These are phyloP conservation scores for Globisporangium sylvaticum DNA, from an alignment of 352 stramenopile genomes.

Conservation along the genomic window DNA sequence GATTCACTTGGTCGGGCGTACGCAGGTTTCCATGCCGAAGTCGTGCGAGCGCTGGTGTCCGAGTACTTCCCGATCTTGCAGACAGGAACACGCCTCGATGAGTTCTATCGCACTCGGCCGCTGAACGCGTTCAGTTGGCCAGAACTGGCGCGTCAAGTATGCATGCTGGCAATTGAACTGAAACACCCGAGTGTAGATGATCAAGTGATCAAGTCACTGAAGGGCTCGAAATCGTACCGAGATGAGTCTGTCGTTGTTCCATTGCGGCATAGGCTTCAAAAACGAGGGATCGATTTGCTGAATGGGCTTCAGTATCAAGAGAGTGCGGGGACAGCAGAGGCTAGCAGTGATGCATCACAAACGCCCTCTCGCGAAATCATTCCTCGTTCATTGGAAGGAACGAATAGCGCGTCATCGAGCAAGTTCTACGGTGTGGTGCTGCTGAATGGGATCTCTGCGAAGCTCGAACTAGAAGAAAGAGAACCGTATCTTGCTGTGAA, in stretches of 20 bases:
- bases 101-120: constrained; percentile 68
- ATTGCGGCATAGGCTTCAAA: constrained; percentile 37
- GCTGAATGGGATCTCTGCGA: constrained; percentile 29
- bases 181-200: constrained; percentile 68
- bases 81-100: constrained; percentile 61
- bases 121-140: constrained; percentile 79
- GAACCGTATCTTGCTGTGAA: constrained; percentile 45
- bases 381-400: constrained; percentile 16
- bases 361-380: constrained; percentile 3
- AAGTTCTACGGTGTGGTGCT: constrained; percentile 56
- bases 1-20: constrained; percentile 40
- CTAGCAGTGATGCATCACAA: not conserved
- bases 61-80: constrained; percentile 74
- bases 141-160: constrained; percentile 75
- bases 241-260: constrained; percentile 60
- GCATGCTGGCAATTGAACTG: constrained; percentile 65
- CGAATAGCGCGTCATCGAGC: constrained; percentile 1
- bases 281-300: constrained; percentile 45
- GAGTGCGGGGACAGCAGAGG: not conserved
- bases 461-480: constrained; percentile 33
- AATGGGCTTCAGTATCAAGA: constrained; percentile 55
- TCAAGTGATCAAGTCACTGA: constrained; percentile 68
- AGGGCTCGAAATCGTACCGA: constrained; percentile 66
- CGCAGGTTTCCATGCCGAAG: constrained; percentile 45
- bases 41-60: constrained; percentile 46